phyloP scores from a whole-genome alignment of 23 red algal genomes.

The Gracilariopsis chorda region DNA sequence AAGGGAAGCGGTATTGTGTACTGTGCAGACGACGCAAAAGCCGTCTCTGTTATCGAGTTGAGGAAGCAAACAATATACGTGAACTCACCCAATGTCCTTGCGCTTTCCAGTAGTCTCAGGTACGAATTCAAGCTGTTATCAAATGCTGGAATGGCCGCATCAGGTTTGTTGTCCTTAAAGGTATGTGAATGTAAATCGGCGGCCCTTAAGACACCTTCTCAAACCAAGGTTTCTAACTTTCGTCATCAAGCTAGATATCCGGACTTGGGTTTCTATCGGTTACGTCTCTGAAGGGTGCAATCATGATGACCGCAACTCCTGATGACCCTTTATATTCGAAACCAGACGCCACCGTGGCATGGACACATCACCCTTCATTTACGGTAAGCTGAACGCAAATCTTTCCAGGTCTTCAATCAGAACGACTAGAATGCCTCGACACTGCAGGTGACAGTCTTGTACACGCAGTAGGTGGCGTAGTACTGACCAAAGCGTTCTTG shows the following conservation, averaged over 20 bases:
- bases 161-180: not conserved
- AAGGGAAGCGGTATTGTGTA: not conserved
- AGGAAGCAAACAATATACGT: not conserved
- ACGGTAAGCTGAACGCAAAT: too few relatives aligned
- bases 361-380: not conserved
- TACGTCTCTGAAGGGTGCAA: not conserved
- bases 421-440: too few relatives aligned
- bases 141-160: not conserved
- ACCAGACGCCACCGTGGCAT: not conserved
- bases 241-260: too few relatives aligned
- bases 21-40: not conserved
- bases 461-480: too few relatives aligned
- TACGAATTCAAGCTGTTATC: not conserved
- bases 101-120: not conserved
- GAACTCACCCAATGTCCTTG: not conserved
- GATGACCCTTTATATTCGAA: not conserved
- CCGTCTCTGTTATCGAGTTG: not conserved
- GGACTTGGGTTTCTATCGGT: not conserved
- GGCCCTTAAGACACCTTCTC: too few relatives aligned
- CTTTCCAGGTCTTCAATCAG: too few relatives aligned
- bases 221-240: too few relatives aligned
- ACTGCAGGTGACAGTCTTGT: too few relatives aligned
- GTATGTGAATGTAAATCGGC: too few relatives aligned
- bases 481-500: too few relatives aligned
- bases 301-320: not conserved